These are phyloP conservation scores for Cydonia oblonga DNA, from an alignment of 331 rosid genomes.

Conservation along the genomic window DNA sequence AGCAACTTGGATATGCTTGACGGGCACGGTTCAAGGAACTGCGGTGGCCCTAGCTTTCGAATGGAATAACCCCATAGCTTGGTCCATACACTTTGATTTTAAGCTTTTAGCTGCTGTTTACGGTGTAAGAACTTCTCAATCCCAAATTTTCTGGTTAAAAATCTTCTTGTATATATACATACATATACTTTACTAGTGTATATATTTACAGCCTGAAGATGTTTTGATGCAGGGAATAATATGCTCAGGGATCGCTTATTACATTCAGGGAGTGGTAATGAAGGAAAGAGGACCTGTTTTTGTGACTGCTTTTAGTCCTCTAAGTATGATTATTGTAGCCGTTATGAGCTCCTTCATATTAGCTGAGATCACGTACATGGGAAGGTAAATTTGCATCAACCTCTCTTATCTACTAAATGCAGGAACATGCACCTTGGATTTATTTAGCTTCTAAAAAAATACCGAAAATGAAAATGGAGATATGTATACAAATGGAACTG, in stretches of 20 bases:
- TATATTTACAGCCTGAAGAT: neutral
- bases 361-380: constrained; percentile 27
- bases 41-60: constrained; percentile 30
- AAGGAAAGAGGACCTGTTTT: constrained; percentile 38
- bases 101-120: constrained; percentile 32
- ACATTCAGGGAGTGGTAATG: constrained; percentile 27
- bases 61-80: constrained; percentile 30
- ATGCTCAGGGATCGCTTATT: constrained; percentile 28
- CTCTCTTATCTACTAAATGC: neutral
- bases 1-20: constrained; percentile 38
- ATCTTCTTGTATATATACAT: no score
- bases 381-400: constrained; percentile 21
- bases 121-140: constrained; percentile 23
- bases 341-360: constrained; percentile 29
- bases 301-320: constrained; percentile 38
- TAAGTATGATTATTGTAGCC: constrained; percentile 28
- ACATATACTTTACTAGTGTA: neutral
- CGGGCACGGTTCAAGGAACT: constrained; percentile 25
- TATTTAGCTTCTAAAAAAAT: neutral
- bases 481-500: neutral
- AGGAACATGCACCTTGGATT: neutral
- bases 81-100: constrained; percentile 33
- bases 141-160: neutral
- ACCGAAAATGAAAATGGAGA: neutral
- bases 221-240: constrained; percentile 38